Evolutionary conservation across 768 basidiomycete species (phyloP).

Genomic region (Rhodocollybia butyracea): DNA sequence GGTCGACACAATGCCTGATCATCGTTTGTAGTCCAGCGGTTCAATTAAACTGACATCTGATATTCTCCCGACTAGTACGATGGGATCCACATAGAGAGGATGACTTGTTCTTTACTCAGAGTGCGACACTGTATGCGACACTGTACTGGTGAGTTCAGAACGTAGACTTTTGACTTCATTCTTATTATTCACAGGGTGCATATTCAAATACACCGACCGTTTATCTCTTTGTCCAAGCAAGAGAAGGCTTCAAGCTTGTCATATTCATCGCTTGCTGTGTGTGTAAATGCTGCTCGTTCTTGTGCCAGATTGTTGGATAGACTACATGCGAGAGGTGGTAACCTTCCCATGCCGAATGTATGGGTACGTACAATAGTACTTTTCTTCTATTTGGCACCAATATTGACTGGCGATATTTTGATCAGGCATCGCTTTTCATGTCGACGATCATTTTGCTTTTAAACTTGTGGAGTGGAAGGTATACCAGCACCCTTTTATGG

Average conservation of each 20-base stretch:
- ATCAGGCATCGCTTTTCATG: too few relatives aligned
- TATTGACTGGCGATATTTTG: too few relatives aligned
- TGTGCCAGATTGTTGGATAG: constrained; percentile 54
- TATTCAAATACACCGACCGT: constrained; percentile 49
- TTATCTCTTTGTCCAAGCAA: constrained; percentile 39
- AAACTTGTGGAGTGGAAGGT: constrained; percentile 44
- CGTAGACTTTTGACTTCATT: constrained; percentile 12
- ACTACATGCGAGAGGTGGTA: constrained; percentile 22
- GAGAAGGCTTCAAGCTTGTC: constrained; percentile 40
- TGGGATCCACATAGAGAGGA: constrained; percentile 42
- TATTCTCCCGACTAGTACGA: too few relatives aligned
- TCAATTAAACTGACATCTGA: too few relatives aligned
- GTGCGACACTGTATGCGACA: constrained; percentile 40
- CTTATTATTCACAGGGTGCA: not conserved
- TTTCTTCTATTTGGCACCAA: too few relatives aligned
- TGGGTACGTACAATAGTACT: not conserved
- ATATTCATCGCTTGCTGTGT: constrained; percentile 55
- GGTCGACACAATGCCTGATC: constrained; percentile 47
- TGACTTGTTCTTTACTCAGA: constrained; percentile 40
- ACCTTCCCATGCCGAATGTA: constrained; percentile 4
- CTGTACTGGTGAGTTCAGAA: constrained; percentile 49
- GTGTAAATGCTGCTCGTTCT: constrained; percentile 36
- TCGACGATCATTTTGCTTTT: constrained; percentile 44
- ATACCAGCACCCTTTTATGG: too few relatives aligned
- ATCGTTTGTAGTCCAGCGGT: constrained; percentile 26